These are phyloP conservation scores for Prunus armeniaca DNA, from an alignment of 306 rosid species.

Conservation along the genomic window DNA sequence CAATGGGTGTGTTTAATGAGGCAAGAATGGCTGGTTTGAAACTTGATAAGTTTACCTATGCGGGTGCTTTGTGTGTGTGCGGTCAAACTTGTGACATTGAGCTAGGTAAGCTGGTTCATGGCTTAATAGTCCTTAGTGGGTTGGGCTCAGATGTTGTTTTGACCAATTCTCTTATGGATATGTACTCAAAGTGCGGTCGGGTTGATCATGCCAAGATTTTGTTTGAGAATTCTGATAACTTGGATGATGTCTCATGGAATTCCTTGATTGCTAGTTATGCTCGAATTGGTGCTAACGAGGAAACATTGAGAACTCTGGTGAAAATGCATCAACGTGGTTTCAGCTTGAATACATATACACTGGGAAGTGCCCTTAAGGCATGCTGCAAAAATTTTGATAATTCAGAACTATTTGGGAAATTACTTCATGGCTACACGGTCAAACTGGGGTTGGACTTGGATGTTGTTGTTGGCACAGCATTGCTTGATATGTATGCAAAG, in stretches of 20 bases:
- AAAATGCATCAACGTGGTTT: constrained; percentile 47
- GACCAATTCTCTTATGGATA: constrained; percentile 48
- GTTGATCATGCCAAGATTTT: constrained; percentile 40
- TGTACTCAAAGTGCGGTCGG: constrained; percentile 50
- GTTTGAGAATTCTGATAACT: constrained; percentile 35
- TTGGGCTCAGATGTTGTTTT: constrained; percentile 20
- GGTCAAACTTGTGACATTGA: constrained; percentile 24
- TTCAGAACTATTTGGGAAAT: constrained; percentile 31
- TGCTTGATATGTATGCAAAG: constrained; percentile 66
- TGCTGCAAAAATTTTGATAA: constrained; percentile 28
- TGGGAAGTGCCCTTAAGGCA: constrained; percentile 53
- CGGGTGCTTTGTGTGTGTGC: constrained; percentile 34
- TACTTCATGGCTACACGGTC: constrained; percentile 38
- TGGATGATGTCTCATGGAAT: constrained; percentile 58
- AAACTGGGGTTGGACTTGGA: constrained; percentile 44
- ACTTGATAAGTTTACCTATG: constrained; percentile 46
- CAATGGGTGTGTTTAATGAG: constrained; percentile 28
- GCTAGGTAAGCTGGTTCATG: constrained; percentile 44
- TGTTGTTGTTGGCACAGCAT: constrained; percentile 49
- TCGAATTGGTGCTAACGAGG: constrained; percentile 27
- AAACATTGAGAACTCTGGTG: constrained; percentile 27
- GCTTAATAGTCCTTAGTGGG: constrained; percentile 37
- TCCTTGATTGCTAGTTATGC: constrained; percentile 53
- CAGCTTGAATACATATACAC: constrained; percentile 42
- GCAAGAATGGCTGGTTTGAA: constrained; percentile 30